Evolutionary conservation across 106 monocot genomes (phyloP), one percentile per base, ranked within the genome.

Genomic region (Acanthochlamys bracteata): DNA sequence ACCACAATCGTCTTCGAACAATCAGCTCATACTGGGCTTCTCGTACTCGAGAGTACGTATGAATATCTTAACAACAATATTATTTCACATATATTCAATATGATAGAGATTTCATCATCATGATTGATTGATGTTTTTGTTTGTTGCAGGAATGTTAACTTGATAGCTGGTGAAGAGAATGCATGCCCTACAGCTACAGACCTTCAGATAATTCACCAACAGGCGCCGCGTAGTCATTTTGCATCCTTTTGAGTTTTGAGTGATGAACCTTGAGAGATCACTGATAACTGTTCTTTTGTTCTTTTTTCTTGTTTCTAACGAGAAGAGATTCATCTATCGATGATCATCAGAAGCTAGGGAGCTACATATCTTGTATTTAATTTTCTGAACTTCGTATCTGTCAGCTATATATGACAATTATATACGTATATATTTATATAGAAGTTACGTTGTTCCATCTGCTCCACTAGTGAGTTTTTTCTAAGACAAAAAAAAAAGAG

Each of bases 141-240:
- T 51, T 51, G 13, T 51, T 2, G 51, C 51, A 51, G n/a, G 51
- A 15, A 51, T 8, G 6, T 33, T 84, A 79, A 71, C 71, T 25
- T 74, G 73, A 65, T 76, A 17, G 41, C 65, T 51, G 51, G 17
- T 9, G 77, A 74, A 11, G 84, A 89, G 66, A 67, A 27, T 42
- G 41, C 67, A 17, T 71, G 46, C 53, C 68, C 66, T 10, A 42
- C 76, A 49, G 49, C 74, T 54, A 25, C 69, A 39, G 71, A 73
- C n/a, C 61, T 86, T 11, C 80, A 84, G 63, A 64, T 70, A n/a
- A 62, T 84, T 70, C 79, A 75, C 14, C 84, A 76, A 51, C 66
- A 71, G 25, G 62, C 20, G 63, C 33, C 33, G 33, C 33, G 6
- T 33, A 33, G 53, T 27, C 75, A 75, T 42, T 80, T 73, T 66